Conservation (phyloP, 257 asterid species). For the Solanum virginianum region DNA sequence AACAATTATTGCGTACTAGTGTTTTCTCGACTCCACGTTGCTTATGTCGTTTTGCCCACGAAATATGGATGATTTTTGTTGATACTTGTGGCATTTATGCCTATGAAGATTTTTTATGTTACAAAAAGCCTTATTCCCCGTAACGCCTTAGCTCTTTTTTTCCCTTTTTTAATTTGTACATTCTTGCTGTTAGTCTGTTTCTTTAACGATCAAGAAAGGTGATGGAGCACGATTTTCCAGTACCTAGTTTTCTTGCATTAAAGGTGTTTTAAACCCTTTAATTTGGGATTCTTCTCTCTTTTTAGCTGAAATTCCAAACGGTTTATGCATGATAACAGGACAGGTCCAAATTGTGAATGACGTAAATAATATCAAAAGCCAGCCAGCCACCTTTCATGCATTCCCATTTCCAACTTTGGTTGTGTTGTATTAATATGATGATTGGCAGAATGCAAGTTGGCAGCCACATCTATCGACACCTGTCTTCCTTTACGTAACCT, state of each 20-base stretch:
- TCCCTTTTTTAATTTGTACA: neutral
- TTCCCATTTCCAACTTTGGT: neutral
- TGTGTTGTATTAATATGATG: neutral
- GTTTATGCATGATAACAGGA: neutral
- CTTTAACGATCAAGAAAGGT: neutral
- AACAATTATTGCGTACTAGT: neutral
- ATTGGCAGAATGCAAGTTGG: neutral
- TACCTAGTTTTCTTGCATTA: neutral
- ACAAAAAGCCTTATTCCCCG: neutral
- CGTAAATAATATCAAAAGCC: neutral
- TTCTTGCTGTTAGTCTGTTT: neutral
- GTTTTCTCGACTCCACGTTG: neutral
- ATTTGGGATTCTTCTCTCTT: neutral
- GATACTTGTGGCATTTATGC: neutral
- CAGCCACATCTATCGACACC: neutral
- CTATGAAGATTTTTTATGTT: neutral
- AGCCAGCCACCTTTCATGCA: neutral
- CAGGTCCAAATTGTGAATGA: neutral
- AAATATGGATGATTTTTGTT: neutral
- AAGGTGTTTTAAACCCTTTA: neutral
- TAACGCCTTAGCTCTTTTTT: neutral
- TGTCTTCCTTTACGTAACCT: neutral
- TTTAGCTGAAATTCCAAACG: neutral
- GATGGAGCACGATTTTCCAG: neutral
- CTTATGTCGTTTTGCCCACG: neutral